Base-by-base conservation (phyloP, 495 filamentous ascomycete species). In the Bacidia rubella region DNA sequence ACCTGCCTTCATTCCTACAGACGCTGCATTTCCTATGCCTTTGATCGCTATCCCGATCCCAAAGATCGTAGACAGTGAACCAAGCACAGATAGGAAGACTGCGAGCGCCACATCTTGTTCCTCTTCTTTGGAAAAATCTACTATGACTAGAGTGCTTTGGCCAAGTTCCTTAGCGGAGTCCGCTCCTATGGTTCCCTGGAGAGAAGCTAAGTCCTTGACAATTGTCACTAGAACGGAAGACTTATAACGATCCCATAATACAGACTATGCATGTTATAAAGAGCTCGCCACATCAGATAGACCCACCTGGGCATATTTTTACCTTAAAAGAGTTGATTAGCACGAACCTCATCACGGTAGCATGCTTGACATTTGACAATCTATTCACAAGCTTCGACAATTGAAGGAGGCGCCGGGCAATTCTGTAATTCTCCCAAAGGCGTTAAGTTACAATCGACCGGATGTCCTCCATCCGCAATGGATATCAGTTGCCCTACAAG, bases 171-270 rank as follows among this genome's bases (percentile, higher is more conserved):
- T 10, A 1, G 47, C 26, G 26, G 35, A 26, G 15, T 49, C 35
- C 1, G 47, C 47, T 7, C 22, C 2, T 0, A 49, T 11, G 15
- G 26, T 7, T 19, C 47, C 25, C 17, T 29, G 17, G 15, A 21
- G 47, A 17, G 11, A 19, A 49, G 21, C 21, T 20, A 49, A 20
- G 47, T 49, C 47, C 26, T 26, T 15, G n/a, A 24, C 44, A 23
- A 49, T 5, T 35, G 29, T 35, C 29, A 7, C 29, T 5, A 35
- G 15, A 35, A 35, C 5, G 29, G 29, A 15, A 7, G 15, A 32
- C 47, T 32, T 35, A 29, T 25, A 49, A 49, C 25, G 25, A 49
- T 49, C 25, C 22, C 47, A 20, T 49, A 35, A 35, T 10, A 32
- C 10, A 49, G 21, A 10, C 17, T 12, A 32, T 29, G 25, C 47